Percentiles rank a stretch among this genome's conserved stretches.
Conservation (phyloP, 768 basidiomycete species). For the Suillus tomentosus region DNA sequence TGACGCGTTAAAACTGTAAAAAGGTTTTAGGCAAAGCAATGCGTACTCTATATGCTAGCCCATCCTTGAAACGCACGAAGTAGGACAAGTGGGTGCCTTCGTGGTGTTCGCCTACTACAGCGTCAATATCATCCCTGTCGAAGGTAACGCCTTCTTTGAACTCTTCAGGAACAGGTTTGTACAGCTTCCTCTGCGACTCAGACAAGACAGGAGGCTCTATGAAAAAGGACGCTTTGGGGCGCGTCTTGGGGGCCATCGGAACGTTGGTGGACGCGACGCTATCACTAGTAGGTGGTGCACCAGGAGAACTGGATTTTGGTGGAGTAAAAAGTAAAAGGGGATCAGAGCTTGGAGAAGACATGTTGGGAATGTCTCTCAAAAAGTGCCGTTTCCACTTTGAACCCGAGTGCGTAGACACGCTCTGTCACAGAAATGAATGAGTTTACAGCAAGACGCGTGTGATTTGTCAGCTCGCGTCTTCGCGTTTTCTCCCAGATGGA, state of each 20-base stretch:
- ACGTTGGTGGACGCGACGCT: slow-evolving; percentile 10
- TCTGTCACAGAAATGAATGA: slow-evolving; percentile 1
- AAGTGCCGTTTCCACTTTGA: neutral
- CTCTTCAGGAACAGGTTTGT: slow-evolving; percentile 38
- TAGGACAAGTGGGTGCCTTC: slow-evolving; percentile 48
- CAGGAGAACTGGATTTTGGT: slow-evolving; percentile 17
- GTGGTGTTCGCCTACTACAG: slow-evolving; percentile 60
- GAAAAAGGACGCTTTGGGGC: slow-evolving; percentile 28
- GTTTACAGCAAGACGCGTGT: slow-evolving; percentile 2
- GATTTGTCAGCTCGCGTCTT: slow-evolving; percentile 6
- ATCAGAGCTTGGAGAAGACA: slow-evolving; percentile 20
- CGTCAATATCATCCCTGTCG: slow-evolving; percentile 34
- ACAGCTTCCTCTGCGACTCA: slow-evolving; percentile 41
- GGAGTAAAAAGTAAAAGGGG: slow-evolving; percentile 21
- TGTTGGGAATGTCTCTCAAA: slow-evolving; percentile 12
- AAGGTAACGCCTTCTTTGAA: slow-evolving; percentile 38
- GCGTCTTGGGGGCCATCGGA: slow-evolving; percentile 15
- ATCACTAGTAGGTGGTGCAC: slow-evolving; percentile 9
- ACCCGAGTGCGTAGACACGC: slow-evolving; percentile 18
- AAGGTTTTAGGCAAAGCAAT: neutral
- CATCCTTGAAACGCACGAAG: slow-evolving; percentile 59
- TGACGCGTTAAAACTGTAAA: slow-evolving; percentile 5
- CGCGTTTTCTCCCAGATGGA: too few species aligned
- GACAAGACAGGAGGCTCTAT: slow-evolving; percentile 42
- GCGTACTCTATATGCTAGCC: slow-evolving; percentile 60